Evolutionary conservation across 352 stramenopile species (phyloP).

Genomic region (Phytopythium litorale): DNA sequence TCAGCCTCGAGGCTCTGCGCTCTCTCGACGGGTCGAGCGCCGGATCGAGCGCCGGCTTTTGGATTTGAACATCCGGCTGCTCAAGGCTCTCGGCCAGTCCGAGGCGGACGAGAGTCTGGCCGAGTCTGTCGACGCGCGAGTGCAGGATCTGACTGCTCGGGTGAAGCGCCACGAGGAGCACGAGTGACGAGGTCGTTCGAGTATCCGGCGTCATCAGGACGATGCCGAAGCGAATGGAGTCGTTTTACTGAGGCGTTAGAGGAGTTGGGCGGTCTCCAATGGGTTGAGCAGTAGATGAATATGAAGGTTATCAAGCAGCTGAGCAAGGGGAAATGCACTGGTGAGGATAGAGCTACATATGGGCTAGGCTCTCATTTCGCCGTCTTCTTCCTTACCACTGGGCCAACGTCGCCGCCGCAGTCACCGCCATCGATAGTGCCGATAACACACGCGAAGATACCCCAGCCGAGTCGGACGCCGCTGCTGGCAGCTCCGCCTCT

Average conservation of each 20-base stretch:
- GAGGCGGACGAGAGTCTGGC: not conserved
- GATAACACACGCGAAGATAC: not conserved
- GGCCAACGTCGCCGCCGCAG: not conserved
- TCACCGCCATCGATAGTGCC: not conserved
- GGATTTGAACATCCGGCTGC: not conserved
- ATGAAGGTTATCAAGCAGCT: not conserved
- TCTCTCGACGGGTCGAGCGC: not conserved
- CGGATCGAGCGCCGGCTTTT: not conserved
- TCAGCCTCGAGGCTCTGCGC: not conserved
- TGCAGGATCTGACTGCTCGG: not conserved
- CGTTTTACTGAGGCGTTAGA: not conserved
- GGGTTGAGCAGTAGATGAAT: not conserved
- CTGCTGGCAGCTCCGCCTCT: not conserved
- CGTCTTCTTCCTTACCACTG: not conserved
- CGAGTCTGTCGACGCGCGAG: not conserved
- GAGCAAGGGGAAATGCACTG: not conserved
- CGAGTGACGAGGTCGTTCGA: not conserved
- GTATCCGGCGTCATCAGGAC: not conserved
- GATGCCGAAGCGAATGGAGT: not conserved
- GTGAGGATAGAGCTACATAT: no score
- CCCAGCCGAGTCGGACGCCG: not conserved
- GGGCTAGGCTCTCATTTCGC: not conserved
- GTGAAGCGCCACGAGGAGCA: conserved; percentile 1
- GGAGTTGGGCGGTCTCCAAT: not conserved
- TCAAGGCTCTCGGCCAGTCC: not conserved